A percentile compares a stretch with the other conserved stretches of the same genome.
These are phyloP conservation scores for Cladosporium sp. DNA, from an alignment of 2,329 filamentous ascomycete species.

Conservation along the genomic window DNA sequence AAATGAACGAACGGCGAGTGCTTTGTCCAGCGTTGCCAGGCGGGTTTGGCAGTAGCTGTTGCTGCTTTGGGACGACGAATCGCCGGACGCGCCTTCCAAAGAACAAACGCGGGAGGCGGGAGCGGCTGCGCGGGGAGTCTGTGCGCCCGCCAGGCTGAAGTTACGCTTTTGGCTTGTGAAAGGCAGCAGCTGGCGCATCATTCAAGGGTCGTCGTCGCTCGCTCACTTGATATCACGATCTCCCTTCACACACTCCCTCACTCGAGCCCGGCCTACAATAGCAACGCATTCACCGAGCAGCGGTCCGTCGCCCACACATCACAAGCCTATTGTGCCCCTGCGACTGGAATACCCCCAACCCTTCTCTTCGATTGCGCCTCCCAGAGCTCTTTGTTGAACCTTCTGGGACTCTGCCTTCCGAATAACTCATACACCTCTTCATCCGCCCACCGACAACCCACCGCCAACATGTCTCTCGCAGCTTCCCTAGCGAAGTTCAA, in stretches of 20 bases:
- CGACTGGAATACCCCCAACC: not conserved
- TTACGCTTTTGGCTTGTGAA: constrained; percentile 2
- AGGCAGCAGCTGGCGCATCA: not conserved
- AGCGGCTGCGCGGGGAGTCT: not conserved
- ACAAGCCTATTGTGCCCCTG: not conserved
- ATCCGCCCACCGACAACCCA: not conserved
- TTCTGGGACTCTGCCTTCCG: constrained; percentile 18
- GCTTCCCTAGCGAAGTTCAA: constrained; percentile 27
- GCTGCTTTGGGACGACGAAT: constrained; percentile 2
- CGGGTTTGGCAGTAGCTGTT: not conserved
- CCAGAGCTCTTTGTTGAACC: constrained; percentile 29
- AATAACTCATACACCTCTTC: not conserved
- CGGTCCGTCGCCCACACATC: not conserved
- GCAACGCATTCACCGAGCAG: not conserved
- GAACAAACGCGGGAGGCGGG: constrained; percentile 2
- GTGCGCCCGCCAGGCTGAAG: not conserved
- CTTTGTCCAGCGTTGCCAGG: not conserved
- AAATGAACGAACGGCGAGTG: not conserved
- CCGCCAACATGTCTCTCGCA: constrained; percentile 28
- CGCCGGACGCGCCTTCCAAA: constrained; percentile 8
- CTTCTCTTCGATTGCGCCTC: not conserved
- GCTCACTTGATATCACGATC: not conserved
- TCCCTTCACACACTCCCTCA: not conserved
- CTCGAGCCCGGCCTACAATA: not conserved
- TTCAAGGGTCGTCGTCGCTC: not conserved